Evolutionary conservation across 2,329 filamentous ascomycete genomes (phyloP), one percentile per base, ranked within the genome.

Genomic region (Lasiodiplodia theobromae): DNA sequence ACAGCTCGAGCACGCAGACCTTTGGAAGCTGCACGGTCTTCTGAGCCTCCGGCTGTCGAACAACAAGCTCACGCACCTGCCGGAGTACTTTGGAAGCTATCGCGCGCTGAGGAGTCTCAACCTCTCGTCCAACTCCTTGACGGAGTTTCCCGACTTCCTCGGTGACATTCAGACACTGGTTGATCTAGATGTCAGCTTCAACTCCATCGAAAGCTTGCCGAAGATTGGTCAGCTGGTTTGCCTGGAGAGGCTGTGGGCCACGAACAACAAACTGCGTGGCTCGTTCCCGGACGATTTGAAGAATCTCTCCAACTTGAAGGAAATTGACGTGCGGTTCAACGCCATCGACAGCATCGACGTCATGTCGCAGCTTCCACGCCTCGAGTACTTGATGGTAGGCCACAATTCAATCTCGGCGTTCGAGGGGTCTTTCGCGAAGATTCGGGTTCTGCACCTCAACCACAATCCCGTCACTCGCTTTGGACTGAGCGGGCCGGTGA

Each of bases 121-220:
- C 75, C 85, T 99, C 60, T 97, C 95, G 0, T 99, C 96, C 1
- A 99, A 99, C 79, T 94, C 92, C 70, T 86, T 99, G 67, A 90
- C 91, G 68, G 88, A 88, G 51, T 97, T 99, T 71, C 96, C 96
- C 0, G 85, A 90, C 25, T 96, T 97, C 74, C 84, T 99, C 25
- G 95, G 93, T 79, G 87, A 93, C 28, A 83, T 99, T 23, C 89
- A 89, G 72, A 94, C 91, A 53, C 82, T 99, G 56, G 92, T 97
- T 14, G 95, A 99, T 77, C 87, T 99, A 51, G 96, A 99, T 75
- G 89, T 99, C 76, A 98, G 95, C 78, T 99, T 99, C 86, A 99
- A 99, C 77, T 88, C 90, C 51, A 97, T 99, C 71, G 87, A 88
- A 12, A 87, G 84, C 66, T 82, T 99, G 8, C 94, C 94, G 0